Percentiles rank a stretch among this genome's conserved stretches.
These are phyloP conservation scores for Capsicum rhomboideum DNA, from an alignment of 257 asterid genomes.

Conservation along the genomic window DNA sequence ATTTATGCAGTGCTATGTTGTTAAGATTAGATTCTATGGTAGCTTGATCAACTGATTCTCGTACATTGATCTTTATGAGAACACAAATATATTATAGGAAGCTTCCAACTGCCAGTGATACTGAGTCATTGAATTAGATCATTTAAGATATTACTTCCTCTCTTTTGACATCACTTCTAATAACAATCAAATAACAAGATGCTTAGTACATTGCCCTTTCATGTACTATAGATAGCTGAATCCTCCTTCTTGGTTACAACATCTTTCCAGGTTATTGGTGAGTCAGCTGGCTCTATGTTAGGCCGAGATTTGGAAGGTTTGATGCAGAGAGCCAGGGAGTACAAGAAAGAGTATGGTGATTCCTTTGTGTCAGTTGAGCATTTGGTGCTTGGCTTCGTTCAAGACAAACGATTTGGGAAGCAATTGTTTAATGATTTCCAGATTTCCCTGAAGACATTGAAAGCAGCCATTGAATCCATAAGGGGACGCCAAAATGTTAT, in stretches of 20 bases:
- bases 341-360: constrained; percentile 80
- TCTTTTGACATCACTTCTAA: neutral
- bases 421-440: constrained; percentile 69
- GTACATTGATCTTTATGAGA: neutral
- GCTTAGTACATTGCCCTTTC: neutral
- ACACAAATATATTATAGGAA: neutral
- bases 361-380: constrained; percentile 91
- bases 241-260: neutral
- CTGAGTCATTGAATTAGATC: neutral
- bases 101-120: neutral
- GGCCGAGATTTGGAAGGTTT: constrained; percentile 84
- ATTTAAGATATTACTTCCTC: neutral
- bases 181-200: neutral
- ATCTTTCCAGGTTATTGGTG: constrained; percentile 65
- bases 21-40: neutral
- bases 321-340: constrained; percentile 80
- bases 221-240: neutral
- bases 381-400: constrained; percentile 70
- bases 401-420: constrained; percentile 81
- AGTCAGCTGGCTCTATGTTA: constrained; percentile 78
- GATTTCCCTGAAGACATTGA: constrained; percentile 43
- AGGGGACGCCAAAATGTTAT: constrained; percentile 90
- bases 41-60: neutral
- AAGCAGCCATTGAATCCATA: constrained; percentile 69
- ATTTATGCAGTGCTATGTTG: neutral